Percentiles rank a stretch among this genome's conserved stretches.
These are phyloP conservation scores for Salix brachista DNA, from an alignment of 345 rosid genomes.

Conservation along the genomic window DNA sequence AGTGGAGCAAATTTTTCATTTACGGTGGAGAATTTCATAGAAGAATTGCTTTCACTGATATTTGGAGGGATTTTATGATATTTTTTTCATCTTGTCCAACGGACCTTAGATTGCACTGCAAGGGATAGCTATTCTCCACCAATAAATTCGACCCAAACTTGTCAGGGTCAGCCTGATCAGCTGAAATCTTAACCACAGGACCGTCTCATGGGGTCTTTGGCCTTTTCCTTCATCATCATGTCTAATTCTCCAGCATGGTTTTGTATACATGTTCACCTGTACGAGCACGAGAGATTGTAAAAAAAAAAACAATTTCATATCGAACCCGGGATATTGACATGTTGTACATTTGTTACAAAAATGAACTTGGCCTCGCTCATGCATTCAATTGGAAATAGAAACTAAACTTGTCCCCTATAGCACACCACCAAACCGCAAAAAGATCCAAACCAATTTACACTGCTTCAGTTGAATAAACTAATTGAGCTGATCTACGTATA, in stretches of 20 bases:
- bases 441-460: conserved; percentile 8
- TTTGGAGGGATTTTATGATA: no score
- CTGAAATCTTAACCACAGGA: no score
- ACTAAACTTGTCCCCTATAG: background rate
- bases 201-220: no score
- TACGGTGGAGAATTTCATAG: no score
- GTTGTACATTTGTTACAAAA: background rate
- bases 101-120: no score
- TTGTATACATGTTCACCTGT: background rate
- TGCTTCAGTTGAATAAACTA: background rate
- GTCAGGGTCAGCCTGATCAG: no score
- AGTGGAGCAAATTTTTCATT: no score
- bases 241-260: background rate
- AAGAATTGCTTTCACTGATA: no score
- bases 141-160: no score
- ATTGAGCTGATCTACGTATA: background rate
- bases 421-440: background rate
- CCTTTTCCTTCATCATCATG: no score
- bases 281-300: background rate
- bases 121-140: no score
- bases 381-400: background rate
- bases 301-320: background rate
- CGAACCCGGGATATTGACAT: background rate
- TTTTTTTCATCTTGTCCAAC: no score
- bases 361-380: background rate